phyloP scores from a whole-genome alignment of 768 basidiomycete genomes.

The Tricholoma flavovirens region DNA sequence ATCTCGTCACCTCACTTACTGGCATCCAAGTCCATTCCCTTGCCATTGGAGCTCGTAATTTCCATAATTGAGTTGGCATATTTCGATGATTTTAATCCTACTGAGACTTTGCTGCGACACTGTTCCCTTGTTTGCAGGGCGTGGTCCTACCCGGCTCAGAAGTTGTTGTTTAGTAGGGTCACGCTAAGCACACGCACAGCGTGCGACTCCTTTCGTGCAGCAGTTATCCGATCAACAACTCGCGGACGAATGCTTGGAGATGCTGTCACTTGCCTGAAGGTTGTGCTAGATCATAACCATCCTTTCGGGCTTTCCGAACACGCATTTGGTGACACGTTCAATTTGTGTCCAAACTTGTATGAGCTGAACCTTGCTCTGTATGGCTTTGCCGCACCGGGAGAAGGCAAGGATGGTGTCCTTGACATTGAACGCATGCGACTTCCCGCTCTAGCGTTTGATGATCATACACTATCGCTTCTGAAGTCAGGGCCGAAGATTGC shows the following conservation, averaged over 20 bases:
- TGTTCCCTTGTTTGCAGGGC: constrained; percentile 62
- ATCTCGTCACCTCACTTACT: constrained; percentile 17
- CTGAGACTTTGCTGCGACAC: constrained; percentile 39
- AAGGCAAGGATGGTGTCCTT: constrained; percentile 44
- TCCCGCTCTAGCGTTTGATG: constrained; percentile 50
- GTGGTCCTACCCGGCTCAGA: constrained; percentile 63
- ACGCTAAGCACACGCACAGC: constrained; percentile 47
- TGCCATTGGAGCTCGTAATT: constrained; percentile 63
- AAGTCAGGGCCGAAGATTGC: constrained; percentile 49
- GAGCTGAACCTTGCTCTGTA: constrained; percentile 55
- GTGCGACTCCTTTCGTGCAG: constrained; percentile 47
- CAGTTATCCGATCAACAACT: constrained; percentile 41
- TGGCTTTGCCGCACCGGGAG: constrained; percentile 46
- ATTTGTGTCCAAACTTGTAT: constrained; percentile 53
- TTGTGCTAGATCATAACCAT: constrained; percentile 64
- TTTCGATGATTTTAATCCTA: constrained; percentile 27
- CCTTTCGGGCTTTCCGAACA: constrained; percentile 49
- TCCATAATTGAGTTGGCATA: constrained; percentile 56
- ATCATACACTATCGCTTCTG: constrained; percentile 44
- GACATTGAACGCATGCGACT: constrained; percentile 42
- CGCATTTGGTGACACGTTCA: constrained; percentile 54
- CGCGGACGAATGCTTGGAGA: constrained; percentile 48
- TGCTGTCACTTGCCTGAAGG: constrained; percentile 48
- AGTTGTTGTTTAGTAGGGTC: constrained; percentile 55
- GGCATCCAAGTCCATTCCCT: constrained; percentile 16